Percentiles rank a stretch among this genome's conserved stretches.
phyloP scores from a whole-genome alignment of 2,329 filamentous ascomycete species.

The Aspergillus piperis region DNA sequence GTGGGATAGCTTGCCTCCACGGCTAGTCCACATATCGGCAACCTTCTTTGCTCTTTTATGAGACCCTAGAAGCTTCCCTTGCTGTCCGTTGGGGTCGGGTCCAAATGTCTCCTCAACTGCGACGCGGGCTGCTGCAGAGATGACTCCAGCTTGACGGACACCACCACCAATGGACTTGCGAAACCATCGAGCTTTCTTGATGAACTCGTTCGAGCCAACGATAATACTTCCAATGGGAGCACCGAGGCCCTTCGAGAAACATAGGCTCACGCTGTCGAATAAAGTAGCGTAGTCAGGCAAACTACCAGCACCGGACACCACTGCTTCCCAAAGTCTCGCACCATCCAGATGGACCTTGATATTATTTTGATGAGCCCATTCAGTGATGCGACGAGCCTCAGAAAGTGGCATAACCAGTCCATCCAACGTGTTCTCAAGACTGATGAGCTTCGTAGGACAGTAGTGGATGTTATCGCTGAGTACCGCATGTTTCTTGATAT shows the following conservation, averaged over 20 bases:
- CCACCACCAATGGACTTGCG: slow-evolving; percentile 81
- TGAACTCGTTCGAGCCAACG: slow-evolving; percentile 59
- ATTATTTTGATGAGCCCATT: slow-evolving; percentile 65
- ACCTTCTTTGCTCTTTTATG: slow-evolving; percentile 66
- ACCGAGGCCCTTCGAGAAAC: slow-evolving; percentile 80
- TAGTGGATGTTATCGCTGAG: slow-evolving; percentile 69
- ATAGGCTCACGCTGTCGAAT: slow-evolving; percentile 75
- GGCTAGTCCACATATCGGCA: slow-evolving; percentile 64
- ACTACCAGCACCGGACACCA: slow-evolving; percentile 67
- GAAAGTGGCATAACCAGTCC: slow-evolving; percentile 75
- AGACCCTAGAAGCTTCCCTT: slow-evolving; percentile 61
- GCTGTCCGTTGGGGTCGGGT: slow-evolving; percentile 56
- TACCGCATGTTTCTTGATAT: slow-evolving; percentile 67
- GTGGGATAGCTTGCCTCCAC: slow-evolving; percentile 68
- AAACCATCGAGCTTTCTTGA: slow-evolving; percentile 71
- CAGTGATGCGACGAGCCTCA: slow-evolving; percentile 69
- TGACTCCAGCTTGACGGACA: slow-evolving; percentile 72
- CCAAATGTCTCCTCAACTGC: slow-evolving; percentile 80
- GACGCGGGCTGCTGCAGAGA: slow-evolving; percentile 73
- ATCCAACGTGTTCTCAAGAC: slow-evolving; percentile 81
- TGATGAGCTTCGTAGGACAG: slow-evolving; percentile 79
- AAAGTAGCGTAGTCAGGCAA: slow-evolving; percentile 67
- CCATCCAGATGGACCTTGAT: slow-evolving; percentile 78
- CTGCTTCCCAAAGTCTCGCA: slow-evolving; percentile 79
- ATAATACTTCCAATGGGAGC: slow-evolving; percentile 78